phyloP scores from a whole-genome alignment of 1,284 basidiomycete species.

The Schizophyllum commune region DNA sequence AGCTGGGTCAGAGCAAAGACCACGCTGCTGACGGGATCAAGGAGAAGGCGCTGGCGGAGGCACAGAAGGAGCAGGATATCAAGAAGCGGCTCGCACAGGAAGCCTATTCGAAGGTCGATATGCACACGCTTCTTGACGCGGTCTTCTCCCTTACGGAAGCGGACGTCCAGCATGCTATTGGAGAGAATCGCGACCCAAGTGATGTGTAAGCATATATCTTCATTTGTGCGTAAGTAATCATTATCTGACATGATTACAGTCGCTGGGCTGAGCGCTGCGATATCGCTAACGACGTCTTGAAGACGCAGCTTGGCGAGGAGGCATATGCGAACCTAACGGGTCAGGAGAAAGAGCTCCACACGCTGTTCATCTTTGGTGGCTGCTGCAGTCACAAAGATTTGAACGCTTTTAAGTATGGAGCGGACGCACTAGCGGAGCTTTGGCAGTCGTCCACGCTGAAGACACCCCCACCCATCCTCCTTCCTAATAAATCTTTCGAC shows the following conservation, averaged over 20 bases:
- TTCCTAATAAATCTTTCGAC: constrained; percentile 9
- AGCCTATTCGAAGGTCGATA: neutral
- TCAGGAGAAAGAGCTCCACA: neutral
- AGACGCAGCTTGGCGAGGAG: constrained; percentile 8
- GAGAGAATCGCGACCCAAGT: neutral
- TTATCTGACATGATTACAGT: neutral
- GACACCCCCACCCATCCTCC: constrained; percentile 7
- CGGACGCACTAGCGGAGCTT: neutral
- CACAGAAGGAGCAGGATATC: neutral
- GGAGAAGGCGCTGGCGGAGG: neutral
- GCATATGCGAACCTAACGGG: constrained; percentile 5
- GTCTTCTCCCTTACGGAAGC: neutral
- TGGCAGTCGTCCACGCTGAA: neutral
- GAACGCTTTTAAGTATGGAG: constrained; percentile 10
- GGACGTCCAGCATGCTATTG: neutral
- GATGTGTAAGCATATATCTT: neutral
- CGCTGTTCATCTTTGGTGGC: constrained; percentile 9
- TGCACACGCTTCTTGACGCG: neutral
- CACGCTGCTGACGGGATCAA: neutral
- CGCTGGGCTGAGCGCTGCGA: neutral
- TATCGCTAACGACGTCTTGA: constrained; percentile 4
- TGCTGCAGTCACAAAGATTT: constrained; percentile 13
- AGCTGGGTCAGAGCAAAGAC: neutral
- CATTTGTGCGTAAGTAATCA: neutral
- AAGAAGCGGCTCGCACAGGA: neutral